These are phyloP conservation scores for Fragosphaeria purpurea DNA, from an alignment of 2,329 filamentous ascomycete genomes.

Conservation along the genomic window DNA sequence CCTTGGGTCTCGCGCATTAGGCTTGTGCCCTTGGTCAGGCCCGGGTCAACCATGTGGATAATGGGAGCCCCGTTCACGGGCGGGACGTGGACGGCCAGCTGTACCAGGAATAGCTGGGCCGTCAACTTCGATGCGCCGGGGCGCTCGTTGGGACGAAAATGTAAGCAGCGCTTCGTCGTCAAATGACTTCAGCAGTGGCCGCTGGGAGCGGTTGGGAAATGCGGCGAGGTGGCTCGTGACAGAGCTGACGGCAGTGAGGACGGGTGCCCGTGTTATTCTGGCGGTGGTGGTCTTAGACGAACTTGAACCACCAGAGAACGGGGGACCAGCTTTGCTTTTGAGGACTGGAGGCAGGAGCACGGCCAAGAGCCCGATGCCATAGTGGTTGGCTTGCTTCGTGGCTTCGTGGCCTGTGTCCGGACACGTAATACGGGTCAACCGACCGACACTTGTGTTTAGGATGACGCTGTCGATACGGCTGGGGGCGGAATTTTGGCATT, in stretches of 20 bases:
- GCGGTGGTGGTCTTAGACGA: background rate
- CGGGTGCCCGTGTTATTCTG: background rate
- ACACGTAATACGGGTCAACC: constrained; percentile 13
- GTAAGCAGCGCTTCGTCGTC: background rate
- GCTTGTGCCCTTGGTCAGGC: constrained; percentile 5
- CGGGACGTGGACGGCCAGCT: constrained; percentile 1
- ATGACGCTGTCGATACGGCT: constrained; percentile 6
- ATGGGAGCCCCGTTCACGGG: background rate
- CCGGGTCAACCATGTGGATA: constrained; percentile 8
- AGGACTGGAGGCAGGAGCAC: constrained; percentile 37
- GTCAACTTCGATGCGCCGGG: constrained; percentile 21
- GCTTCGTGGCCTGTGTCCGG: constrained; percentile 13
- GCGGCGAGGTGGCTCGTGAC: constrained; percentile 13
- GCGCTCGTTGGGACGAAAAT: background rate
- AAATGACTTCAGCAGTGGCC: constrained; percentile 12
- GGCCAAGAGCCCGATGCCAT: constrained; percentile 20
- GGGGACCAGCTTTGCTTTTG: background rate
- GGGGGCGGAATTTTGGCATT: background rate
- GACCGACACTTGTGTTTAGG: constrained; percentile 4
- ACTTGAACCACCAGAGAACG: too few relatives aligned
- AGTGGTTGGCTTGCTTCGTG: constrained; percentile 24
- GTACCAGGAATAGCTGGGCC: constrained; percentile 16
- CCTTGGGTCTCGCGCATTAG: constrained; percentile 2
- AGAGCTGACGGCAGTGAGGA: constrained; percentile 16
- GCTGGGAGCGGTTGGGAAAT: constrained; percentile 11